Conservation (phyloP, 371 early-diverging fungal genomes). For the Mortierella sp. region DNA sequence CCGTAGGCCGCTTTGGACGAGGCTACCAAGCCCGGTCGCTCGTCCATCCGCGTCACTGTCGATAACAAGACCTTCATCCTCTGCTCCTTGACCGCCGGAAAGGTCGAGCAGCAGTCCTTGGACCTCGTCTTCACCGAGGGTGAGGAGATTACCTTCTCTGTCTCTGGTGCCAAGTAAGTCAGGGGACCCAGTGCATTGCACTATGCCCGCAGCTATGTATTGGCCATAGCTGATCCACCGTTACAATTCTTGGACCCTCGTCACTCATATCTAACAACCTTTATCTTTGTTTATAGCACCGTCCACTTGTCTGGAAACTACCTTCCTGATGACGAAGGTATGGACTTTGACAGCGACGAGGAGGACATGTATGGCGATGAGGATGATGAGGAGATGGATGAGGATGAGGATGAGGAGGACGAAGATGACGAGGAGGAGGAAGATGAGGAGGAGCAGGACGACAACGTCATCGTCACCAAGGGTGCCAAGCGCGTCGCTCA, state of each 20-base stretch:
- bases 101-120: constrained; percentile 77
- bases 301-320: constrained; percentile 85
- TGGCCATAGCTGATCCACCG: background rate
- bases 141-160: constrained; percentile 79
- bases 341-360: constrained; percentile 57
- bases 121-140: constrained; percentile 83
- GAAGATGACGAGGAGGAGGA: constrained; percentile 61
- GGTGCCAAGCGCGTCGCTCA: constrained; percentile 59
- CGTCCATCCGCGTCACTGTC: constrained; percentile 72
- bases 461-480: constrained; percentile 60
- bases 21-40: constrained; percentile 66
- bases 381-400: constrained; percentile 59
- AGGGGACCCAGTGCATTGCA: no score
- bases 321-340: constrained; percentile 61
- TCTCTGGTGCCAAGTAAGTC: constrained; percentile 63
- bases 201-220: background rate
- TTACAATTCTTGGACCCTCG: no score
- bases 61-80: constrained; percentile 80
- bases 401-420: constrained; percentile 61
- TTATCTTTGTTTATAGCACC: constrained; percentile 31
- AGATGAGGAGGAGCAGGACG: constrained; percentile 58
- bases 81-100: constrained; percentile 82
- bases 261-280: background rate
- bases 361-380: constrained; percentile 57
- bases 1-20: constrained; percentile 82